Conservation (phyloP, 495 filamentous ascomycete genomes). For the Lophium mytilinum region DNA sequence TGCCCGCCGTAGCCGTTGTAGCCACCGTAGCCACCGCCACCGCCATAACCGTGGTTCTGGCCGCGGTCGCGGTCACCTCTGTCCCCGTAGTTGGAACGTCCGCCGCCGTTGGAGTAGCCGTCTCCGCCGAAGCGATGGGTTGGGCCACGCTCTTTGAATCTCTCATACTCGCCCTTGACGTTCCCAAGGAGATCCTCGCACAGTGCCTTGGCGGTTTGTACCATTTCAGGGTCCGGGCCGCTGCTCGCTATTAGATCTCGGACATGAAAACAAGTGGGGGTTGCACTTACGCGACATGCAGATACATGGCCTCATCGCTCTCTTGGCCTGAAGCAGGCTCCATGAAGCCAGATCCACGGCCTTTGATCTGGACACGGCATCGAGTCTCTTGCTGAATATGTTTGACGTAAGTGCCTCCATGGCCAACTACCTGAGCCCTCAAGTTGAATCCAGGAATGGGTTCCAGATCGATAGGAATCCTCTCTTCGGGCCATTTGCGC, state of each 20-base stretch:
- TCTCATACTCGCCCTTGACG: constrained; percentile 77
- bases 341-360: constrained; percentile 89
- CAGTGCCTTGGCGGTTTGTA: constrained; percentile 77
- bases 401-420: constrained; percentile 89
- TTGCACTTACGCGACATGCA: constrained; percentile 78
- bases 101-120: constrained; percentile 20
- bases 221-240: constrained; percentile 77
- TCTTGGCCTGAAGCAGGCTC: constrained; percentile 75
- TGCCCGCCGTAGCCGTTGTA: constrained; percentile 6
- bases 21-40: constrained; percentile 20
- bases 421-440: constrained; percentile 88
- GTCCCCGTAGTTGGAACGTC: constrained; percentile 21
- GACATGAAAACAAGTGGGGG: neutral
- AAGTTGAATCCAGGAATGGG: constrained; percentile 94
- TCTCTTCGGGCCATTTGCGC: constrained; percentile 98
- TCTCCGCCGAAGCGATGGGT: constrained; percentile 37
- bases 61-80: constrained; percentile 25
- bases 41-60: constrained; percentile 13
- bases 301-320: constrained; percentile 90
- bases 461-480: constrained; percentile 82
- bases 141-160: constrained; percentile 76
- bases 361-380: constrained; percentile 96
- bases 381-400: constrained; percentile 92
- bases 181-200: constrained; percentile 79
- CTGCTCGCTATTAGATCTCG: constrained; percentile 41